Conservation (phyloP, 2,329 filamentous ascomycete genomes). For the Verticillium klebahnii region DNA sequence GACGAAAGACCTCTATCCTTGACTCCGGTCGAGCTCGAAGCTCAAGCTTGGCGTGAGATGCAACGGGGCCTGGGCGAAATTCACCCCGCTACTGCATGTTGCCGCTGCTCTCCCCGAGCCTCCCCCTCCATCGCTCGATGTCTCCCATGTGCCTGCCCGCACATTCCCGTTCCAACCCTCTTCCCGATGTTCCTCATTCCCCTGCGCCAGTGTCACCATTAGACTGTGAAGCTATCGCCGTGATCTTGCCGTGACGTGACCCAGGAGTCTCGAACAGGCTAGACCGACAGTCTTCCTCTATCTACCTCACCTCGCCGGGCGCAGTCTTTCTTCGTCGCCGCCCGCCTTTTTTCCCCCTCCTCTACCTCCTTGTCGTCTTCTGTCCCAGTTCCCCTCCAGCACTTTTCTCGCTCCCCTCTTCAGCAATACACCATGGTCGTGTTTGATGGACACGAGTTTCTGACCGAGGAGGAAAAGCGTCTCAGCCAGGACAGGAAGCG, state of each 20-base stretch:
- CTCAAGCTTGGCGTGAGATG: not conserved
- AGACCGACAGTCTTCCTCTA: not conserved
- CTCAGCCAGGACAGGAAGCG: conserved; percentile 80
- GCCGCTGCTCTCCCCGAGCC: not conserved
- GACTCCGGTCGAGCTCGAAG: not conserved
- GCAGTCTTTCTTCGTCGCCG: not conserved
- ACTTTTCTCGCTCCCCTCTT: not conserved
- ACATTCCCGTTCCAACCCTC: not conserved
- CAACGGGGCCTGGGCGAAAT: not conserved
- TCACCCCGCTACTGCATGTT: not conserved
- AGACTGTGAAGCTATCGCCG: not conserved
- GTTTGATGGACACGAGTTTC: conserved; percentile 80
- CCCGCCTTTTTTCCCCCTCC: conserved; percentile 1
- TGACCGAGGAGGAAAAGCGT: conserved; percentile 86
- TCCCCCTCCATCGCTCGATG: not conserved
- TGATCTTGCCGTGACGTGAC: not conserved
- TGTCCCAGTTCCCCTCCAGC: not conserved
- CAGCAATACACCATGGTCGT: conserved; percentile 64
- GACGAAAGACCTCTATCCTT: not conserved
- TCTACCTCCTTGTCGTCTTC: not conserved
- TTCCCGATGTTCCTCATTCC: not conserved
- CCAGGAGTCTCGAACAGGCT: not conserved
- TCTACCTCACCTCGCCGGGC: not conserved
- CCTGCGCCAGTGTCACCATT: not conserved
- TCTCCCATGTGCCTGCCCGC: not conserved